Evolutionary conservation across 148 eudicot species (phyloP).

Genomic region (Vaccinium vitisidaea): DNA sequence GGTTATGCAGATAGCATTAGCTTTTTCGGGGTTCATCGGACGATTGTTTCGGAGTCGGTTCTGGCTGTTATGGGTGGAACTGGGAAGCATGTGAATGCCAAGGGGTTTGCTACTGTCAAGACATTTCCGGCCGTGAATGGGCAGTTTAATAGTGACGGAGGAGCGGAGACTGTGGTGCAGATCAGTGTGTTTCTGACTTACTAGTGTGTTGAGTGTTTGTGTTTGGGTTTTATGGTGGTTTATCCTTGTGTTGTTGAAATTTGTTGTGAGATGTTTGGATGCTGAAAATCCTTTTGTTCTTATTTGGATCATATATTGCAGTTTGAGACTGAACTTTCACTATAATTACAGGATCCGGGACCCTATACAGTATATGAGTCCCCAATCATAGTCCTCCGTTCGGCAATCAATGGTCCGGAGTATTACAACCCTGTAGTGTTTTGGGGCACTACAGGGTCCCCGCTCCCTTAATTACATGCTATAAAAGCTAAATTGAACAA

Average conservation of each 20-base stretch:
- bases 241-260: neutral
- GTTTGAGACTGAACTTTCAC: neutral
- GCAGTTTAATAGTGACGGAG: constrained; percentile 71
- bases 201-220: constrained; percentile 13
- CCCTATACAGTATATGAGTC: too few species aligned
- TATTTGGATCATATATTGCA: neutral
- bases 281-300: neutral
- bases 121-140: constrained; percentile 36
- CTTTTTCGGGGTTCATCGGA: constrained; percentile 69
- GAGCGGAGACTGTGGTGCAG: constrained; percentile 70
- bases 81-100: constrained; percentile 63
- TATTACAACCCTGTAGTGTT: too few species aligned
- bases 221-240: neutral
- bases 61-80: constrained; percentile 76
- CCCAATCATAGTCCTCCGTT: too few species aligned
- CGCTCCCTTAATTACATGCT: too few species aligned
- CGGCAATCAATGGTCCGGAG: too few species aligned
- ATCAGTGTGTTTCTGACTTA: constrained; percentile 59
- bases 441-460: too few species aligned
- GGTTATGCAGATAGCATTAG: constrained; percentile 54
- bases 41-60: constrained; percentile 48
- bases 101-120: constrained; percentile 54
- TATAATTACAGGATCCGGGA: too few species aligned
- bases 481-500: too few species aligned
- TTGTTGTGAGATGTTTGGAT: neutral